Evolutionary conservation across 2,329 filamentous ascomycete genomes (phyloP).

Genomic region (Zopfia rhizophila): DNA sequence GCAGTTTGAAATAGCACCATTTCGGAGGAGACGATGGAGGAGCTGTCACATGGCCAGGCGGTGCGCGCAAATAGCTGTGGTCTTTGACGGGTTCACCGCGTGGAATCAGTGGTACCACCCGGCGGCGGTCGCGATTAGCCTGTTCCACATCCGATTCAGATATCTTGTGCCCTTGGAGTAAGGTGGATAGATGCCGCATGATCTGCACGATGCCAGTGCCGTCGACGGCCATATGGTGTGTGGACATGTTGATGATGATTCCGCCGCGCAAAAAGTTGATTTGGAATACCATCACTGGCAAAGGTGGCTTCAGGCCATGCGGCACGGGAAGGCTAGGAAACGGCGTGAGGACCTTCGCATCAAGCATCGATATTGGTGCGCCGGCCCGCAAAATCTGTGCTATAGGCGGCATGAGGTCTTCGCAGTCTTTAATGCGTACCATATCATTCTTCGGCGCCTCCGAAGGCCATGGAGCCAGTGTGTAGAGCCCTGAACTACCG

Average conservation of each 20-base stretch:
- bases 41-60: too few species aligned
- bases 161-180: conserved; percentile 29
- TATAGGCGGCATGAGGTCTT: conserved; percentile 20
- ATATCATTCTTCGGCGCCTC: too few species aligned
- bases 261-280: conserved; percentile 40
- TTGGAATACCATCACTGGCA: conserved; percentile 32
- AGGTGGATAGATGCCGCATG: conserved; percentile 31
- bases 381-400: conserved; percentile 28
- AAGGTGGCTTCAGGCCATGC: conserved; percentile 29
- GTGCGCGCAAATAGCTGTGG: too few species aligned
- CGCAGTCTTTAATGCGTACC: conserved; percentile 30
- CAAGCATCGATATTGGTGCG: conserved; percentile 44
- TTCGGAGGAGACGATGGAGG: too few species aligned
- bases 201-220: conserved; percentile 37
- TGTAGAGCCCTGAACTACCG: too few species aligned
- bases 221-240: conserved; percentile 47
- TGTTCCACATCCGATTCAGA: too few species aligned
- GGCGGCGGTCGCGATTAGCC: too few species aligned
- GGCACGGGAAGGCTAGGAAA: conserved; percentile 37
- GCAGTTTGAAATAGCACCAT: conserved; percentile 34
- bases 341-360: conserved; percentile 38
- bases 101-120: too few species aligned
- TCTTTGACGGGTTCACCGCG: too few species aligned
- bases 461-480: too few species aligned
- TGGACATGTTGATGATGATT: conserved; percentile 34